Conservation (phyloP, 768 basidiomycete species). For the Coprinopsis strossmayeri region DNA sequence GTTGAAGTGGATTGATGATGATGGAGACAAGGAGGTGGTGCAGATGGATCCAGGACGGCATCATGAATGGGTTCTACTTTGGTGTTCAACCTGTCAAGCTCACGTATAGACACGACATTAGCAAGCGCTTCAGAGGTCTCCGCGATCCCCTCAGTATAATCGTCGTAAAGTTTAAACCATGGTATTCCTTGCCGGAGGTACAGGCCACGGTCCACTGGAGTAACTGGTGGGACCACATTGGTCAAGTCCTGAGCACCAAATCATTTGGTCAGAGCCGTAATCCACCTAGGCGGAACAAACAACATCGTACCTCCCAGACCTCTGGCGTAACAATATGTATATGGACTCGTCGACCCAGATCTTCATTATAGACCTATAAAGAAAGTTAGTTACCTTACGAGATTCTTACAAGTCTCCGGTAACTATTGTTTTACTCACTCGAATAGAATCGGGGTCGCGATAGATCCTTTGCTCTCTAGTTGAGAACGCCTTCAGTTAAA, state of each 20-base stretch:
- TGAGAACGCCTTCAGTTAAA: not conserved
- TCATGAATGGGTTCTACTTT: too few relatives aligned
- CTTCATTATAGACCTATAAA: constrained; percentile 13
- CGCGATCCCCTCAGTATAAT: constrained; percentile 5
- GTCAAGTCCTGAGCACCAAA: constrained; percentile 11
- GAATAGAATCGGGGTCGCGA: constrained; percentile 7
- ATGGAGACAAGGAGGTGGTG: too few relatives aligned
- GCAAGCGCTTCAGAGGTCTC: constrained; percentile 2
- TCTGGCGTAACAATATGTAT: constrained; percentile 15
- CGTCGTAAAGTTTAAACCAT: constrained; percentile 13
- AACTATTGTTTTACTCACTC: constrained; percentile 6
- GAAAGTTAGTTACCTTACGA: too few relatives aligned
- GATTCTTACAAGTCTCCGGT: not conserved
- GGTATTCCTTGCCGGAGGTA: constrained; percentile 11
- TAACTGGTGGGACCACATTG: constrained; percentile 12
- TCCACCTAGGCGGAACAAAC: not conserved
- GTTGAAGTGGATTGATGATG: too few relatives aligned
- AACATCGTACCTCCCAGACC: constrained; percentile 15
- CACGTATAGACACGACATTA: constrained; percentile 8
- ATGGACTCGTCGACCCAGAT: constrained; percentile 13
- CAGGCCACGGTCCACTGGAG: constrained; percentile 11
- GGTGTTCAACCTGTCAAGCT: constrained; percentile 10
- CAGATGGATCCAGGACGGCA: too few relatives aligned
- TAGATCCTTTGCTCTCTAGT: constrained; percentile 15
- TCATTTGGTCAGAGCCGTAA: not conserved